A percentile compares a stretch with the other conserved stretches of the same genome.
Conservation (phyloP, 2,329 filamentous ascomycete species). For the Blastomyces parvus region DNA sequence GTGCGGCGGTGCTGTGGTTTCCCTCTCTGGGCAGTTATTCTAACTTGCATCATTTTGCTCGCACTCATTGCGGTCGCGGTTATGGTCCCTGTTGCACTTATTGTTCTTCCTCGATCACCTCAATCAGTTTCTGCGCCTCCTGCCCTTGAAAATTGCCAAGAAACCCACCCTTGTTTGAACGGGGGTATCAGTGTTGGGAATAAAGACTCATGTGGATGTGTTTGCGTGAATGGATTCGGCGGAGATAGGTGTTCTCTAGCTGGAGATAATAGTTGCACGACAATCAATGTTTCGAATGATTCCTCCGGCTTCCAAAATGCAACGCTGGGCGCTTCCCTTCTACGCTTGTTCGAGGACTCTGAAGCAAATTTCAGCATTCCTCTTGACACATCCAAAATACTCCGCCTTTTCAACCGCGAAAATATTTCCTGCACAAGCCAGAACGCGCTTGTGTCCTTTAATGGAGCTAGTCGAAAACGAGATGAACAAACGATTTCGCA, state of each 20-base stretch:
- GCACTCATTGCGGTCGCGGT: slow-evolving; percentile 70
- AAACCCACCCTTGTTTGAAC: slow-evolving; percentile 59
- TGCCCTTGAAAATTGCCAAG: slow-evolving; percentile 19
- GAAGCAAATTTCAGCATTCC: slow-evolving; percentile 64
- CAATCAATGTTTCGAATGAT: slow-evolving; percentile 34
- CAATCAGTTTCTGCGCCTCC: slow-evolving; percentile 27
- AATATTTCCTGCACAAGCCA: slow-evolving; percentile 74
- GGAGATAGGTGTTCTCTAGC: slow-evolving; percentile 48
- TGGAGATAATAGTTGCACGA: slow-evolving; percentile 48
- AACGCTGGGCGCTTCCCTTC: slow-evolving; percentile 71
- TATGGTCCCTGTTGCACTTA: slow-evolving; percentile 62
- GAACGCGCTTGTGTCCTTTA: slow-evolving; percentile 81
- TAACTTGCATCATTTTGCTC: slow-evolving; percentile 56
- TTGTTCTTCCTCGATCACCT: slow-evolving; percentile 45
- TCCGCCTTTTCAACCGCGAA: slow-evolving; percentile 64
- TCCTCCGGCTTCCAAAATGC: slow-evolving; percentile 48
- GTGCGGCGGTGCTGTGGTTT: slow-evolving; percentile 71
- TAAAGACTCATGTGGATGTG: slow-evolving; percentile 64
- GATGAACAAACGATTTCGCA: neutral
- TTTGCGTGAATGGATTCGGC: slow-evolving; percentile 83
- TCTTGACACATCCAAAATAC: slow-evolving; percentile 57
- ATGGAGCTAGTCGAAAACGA: slow-evolving; percentile 41
- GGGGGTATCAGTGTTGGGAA: slow-evolving; percentile 67
- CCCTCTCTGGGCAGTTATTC: slow-evolving; percentile 65
- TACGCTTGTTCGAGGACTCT: slow-evolving; percentile 59